phyloP scores from a whole-genome alignment of 2,329 filamentous ascomycete species.

The Trichoderma aggressivum region DNA sequence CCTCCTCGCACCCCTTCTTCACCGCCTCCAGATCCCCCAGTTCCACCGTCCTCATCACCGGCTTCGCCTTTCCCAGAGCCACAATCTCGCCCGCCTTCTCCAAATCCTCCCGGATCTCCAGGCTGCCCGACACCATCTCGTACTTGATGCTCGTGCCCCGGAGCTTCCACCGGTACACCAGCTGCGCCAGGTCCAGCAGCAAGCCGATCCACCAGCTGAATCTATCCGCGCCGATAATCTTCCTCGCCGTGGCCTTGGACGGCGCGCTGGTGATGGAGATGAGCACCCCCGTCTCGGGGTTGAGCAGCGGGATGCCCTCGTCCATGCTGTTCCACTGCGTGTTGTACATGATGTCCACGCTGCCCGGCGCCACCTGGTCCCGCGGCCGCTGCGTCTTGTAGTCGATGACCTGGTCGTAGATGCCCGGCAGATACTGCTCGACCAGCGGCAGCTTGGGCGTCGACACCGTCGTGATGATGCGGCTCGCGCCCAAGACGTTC shows the following conservation, averaged over 20 bases:
- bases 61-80: constrained; percentile 41
- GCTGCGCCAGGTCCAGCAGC: constrained; percentile 35
- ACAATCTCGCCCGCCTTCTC: constrained; percentile 41
- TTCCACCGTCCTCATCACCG: constrained; percentile 40
- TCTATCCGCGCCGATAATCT: constrained; percentile 31
- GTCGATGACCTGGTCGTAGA: constrained; percentile 51
- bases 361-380: constrained; percentile 37
- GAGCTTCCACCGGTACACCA: constrained; percentile 41
- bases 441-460: constrained; percentile 49
- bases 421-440: constrained; percentile 38
- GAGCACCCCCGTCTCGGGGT: constrained; percentile 37
- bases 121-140: constrained; percentile 44
- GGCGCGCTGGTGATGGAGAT: constrained; percentile 42
- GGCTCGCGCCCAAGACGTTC: constrained; percentile 45
- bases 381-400: constrained; percentile 44
- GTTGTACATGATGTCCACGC: constrained; percentile 50
- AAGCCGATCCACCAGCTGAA: constrained; percentile 39
- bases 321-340: constrained; percentile 42
- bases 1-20: constrained; percentile 38
- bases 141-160: constrained; percentile 44
- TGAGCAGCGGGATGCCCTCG: constrained; percentile 39
- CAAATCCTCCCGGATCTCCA: constrained; percentile 39
- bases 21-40: constrained; percentile 44
- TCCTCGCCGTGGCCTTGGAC: constrained; percentile 27
- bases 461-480: constrained; percentile 51